Conservation (phyloP, 2,329 filamentous ascomycete genomes). For the Fusarium sp. region DNA sequence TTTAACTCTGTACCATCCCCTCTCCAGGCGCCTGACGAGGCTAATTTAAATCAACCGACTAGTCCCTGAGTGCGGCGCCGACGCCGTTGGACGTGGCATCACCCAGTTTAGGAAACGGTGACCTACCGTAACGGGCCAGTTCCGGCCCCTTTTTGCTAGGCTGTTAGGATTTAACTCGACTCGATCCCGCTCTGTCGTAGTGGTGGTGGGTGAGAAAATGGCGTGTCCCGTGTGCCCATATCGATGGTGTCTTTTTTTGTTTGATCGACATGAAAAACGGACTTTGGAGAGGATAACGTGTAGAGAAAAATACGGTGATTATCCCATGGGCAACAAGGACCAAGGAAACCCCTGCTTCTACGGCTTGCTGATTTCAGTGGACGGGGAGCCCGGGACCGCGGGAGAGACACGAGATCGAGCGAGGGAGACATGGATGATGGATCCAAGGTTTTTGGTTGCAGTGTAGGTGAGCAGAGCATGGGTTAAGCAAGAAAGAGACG, state of each 20-base stretch:
- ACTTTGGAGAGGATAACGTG: not conserved
- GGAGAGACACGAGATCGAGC: conserved; percentile 11
- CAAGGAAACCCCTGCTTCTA: conserved; percentile 16
- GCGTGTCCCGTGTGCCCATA: not conserved
- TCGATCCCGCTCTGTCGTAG: conserved; percentile 10
- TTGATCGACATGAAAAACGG: conserved; percentile 30
- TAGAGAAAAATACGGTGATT: not conserved
- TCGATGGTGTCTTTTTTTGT: not conserved
- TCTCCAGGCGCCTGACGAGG: not conserved
- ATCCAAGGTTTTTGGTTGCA: conserved; percentile 16
- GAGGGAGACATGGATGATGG: conserved; percentile 12
- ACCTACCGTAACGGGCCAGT: conserved; percentile 36
- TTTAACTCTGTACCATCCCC: conserved; percentile 3
- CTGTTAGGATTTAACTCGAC: conserved; percentile 12
- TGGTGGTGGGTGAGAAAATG: conserved; percentile 33
- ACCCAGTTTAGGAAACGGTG: conserved; percentile 33
- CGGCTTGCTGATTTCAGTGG: conserved; percentile 30
- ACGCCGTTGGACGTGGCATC: conserved; percentile 33
- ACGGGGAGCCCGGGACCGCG: conserved; percentile 19
- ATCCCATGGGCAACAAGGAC: conserved; percentile 14
- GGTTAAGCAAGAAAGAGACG: not conserved
- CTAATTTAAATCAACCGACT: conserved; percentile 14
- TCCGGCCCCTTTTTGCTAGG: conserved; percentile 35
- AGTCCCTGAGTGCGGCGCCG: conserved; percentile 22
- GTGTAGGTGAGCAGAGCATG: not conserved